Evolutionary conservation across 768 basidiomycete genomes (phyloP).

Genomic region (Vishniacozyma victoriae): DNA sequence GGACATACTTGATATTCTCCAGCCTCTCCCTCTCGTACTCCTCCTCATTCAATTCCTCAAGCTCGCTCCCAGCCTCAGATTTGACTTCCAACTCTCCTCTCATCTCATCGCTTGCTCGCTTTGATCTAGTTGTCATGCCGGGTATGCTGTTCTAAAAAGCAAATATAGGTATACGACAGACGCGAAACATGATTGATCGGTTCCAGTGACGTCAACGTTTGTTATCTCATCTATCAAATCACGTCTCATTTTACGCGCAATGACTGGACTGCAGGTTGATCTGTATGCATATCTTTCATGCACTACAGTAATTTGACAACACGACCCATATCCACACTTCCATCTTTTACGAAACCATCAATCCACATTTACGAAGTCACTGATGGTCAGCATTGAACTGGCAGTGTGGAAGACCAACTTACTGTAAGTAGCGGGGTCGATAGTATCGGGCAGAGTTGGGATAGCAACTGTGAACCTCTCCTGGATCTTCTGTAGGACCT

Average conservation of each 20-base stretch:
- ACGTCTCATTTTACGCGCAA: too few species aligned
- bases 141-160: too few species aligned
- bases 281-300: background rate
- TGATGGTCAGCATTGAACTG: background rate
- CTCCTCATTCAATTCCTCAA: too few species aligned
- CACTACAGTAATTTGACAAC: background rate
- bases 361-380: background rate
- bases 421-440: slow-evolving; percentile 88
- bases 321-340: background rate
- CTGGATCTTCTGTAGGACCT: slow-evolving; percentile 92
- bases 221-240: too few species aligned
- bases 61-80: too few species aligned
- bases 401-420: background rate
- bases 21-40: slow-evolving; percentile 33
- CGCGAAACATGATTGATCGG: too few species aligned
- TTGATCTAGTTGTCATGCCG: too few species aligned
- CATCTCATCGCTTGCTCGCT: too few species aligned
- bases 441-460: slow-evolving; percentile 85
- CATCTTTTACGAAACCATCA: background rate
- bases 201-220: too few species aligned
- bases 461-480: slow-evolving; percentile 96
- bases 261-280: too few species aligned
- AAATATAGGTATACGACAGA: too few species aligned
- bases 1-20: slow-evolving; percentile 33
- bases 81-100: too few species aligned